These are phyloP conservation scores for Rhizomucor pusillus DNA, from an alignment of 371 early-diverging fungal genomes.

Conservation along the genomic window DNA sequence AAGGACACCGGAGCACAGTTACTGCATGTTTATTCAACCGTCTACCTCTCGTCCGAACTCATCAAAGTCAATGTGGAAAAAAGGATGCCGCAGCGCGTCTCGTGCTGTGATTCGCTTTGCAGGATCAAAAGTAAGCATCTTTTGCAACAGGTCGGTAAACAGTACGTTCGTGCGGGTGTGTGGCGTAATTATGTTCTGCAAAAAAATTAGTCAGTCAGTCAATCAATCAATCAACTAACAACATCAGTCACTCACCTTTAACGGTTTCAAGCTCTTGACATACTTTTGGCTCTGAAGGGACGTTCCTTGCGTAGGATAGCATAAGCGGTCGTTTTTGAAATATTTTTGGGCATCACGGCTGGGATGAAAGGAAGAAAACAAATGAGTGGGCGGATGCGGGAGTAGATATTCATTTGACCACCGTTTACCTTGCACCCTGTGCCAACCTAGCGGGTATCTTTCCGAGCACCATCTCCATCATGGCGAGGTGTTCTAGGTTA, in stretches of 20 bases:
- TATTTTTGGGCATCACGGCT: conserved; percentile 57
- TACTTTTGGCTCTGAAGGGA: conserved; percentile 63
- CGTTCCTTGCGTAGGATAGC: conserved; percentile 69
- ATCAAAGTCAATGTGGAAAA: conserved; percentile 57
- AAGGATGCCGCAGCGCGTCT: conserved; percentile 83
- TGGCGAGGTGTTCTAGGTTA: conserved; percentile 75
- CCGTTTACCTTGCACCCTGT: conserved; percentile 7
- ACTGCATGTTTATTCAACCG: no score
- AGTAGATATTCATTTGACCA: not conserved
- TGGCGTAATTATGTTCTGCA: conserved; percentile 39
- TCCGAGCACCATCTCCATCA: conserved; percentile 72
- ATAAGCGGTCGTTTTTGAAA: conserved; percentile 54
- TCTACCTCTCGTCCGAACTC: conserved; percentile 15
- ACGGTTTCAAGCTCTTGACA: conserved; percentile 58
- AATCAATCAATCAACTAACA: not conserved
- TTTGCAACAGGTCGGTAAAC: conserved; percentile 67
- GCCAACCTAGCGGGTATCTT: conserved; percentile 41
- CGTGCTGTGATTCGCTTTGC: conserved; percentile 66
- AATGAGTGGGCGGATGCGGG: not conserved
- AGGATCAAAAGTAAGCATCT: conserved; percentile 88
- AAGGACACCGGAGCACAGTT: no score
- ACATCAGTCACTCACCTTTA: conserved; percentile 47
- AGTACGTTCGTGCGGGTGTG: conserved; percentile 19
- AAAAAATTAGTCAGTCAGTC: no score
- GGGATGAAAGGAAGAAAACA: not conserved